Percentiles rank a stretch among this genome's conserved stretches.
phyloP scores from a whole-genome alignment of 805 yeast species.

The Blastobotrys americana region DNA sequence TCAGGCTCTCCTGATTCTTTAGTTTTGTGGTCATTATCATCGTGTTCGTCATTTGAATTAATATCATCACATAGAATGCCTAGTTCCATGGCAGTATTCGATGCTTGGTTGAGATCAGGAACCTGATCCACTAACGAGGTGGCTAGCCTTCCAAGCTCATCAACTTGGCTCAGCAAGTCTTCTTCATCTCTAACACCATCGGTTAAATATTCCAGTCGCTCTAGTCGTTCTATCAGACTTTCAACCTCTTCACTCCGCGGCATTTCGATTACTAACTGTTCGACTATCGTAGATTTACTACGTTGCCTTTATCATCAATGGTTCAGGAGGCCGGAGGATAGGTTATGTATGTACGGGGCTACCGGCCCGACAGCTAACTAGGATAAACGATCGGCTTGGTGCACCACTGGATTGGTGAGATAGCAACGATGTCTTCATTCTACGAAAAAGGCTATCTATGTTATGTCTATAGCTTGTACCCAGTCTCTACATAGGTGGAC shows the following conservation, averaged over 20 bases:
- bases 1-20: no score
- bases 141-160: not conserved
- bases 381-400: no score
- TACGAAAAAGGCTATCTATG: no score
- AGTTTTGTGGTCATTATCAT: not conserved
- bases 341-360: no score
- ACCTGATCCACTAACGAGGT: not conserved
- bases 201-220: constrained; percentile 1
- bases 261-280: no score
- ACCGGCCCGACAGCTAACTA: no score
- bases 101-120: not conserved
- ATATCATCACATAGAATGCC: not conserved
- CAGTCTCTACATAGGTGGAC: constrained; percentile 21
- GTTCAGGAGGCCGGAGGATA: no score
- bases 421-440: no score
- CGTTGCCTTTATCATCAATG: no score
- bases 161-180: constrained; percentile 2
- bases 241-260: constrained; percentile 1
- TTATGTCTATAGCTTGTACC: constrained; percentile 19
- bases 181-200: not conserved
- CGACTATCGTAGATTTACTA: no score
- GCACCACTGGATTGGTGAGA: no score
- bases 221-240: constrained; percentile 2
- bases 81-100: not conserved
- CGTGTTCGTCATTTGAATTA: not conserved